Evolutionary conservation across 176 grass and related monocot genomes (phyloP).

Genomic region (Hsuehochloa calcarea): DNA sequence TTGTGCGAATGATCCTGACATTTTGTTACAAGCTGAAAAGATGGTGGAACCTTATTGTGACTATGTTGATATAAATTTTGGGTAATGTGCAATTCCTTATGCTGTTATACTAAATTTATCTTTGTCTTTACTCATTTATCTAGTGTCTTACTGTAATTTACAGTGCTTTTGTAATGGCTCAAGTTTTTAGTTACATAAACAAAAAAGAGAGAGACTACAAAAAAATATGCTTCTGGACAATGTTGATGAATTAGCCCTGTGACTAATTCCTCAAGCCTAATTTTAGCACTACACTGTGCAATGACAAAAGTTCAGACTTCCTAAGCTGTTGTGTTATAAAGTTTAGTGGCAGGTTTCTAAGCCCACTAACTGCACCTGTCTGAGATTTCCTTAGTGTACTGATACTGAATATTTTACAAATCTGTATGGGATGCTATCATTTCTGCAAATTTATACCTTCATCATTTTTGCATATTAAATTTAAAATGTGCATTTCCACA

Average conservation of each 20-base stretch:
- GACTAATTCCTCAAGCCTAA: background rate
- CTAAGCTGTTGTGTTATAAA: background rate
- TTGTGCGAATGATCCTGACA: conserved; percentile 93
- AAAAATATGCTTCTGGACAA: background rate
- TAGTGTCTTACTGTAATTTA: background rate
- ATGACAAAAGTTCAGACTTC: background rate
- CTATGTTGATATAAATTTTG: conserved; percentile 97
- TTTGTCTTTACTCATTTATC: conserved; percentile 5
- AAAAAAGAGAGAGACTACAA: background rate
- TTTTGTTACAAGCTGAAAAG: conserved; percentile 90
- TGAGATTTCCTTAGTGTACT: background rate
- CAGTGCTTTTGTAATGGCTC: background rate
- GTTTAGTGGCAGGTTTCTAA: background rate
- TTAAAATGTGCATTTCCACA: background rate
- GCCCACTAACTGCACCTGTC: background rate
- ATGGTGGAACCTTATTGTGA: conserved; percentile 79
- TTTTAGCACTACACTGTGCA: background rate
- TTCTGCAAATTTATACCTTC: background rate
- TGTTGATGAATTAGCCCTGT: background rate
- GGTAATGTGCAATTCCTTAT: conserved; percentile 46
- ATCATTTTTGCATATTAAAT: background rate
- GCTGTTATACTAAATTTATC: background rate
- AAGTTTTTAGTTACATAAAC: background rate
- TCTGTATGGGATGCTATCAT: background rate
- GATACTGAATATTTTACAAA: background rate